Base-by-base conservation (phyloP, 306 rosid species). In the Cucurbita moschata region DNA sequence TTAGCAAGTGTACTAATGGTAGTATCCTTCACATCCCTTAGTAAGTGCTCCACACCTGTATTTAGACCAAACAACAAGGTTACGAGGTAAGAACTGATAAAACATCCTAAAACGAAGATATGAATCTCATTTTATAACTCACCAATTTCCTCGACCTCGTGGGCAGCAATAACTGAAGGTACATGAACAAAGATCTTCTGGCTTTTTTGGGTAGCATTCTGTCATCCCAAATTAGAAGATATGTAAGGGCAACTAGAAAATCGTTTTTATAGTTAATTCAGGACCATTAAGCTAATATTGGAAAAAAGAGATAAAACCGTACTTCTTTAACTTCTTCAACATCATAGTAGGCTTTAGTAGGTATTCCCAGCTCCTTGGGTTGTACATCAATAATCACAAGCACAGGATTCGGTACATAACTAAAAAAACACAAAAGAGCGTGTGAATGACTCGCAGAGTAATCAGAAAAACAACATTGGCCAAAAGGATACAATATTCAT, bases 201-300 rank as follows among this genome's bases (percentile, higher is more conserved):
- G 83, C 97, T 92, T 76, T 92, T 92, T 77, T 92, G 94, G 23
- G 97, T 92, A 39, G 96, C 97, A 83, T 92, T 89, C 97, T 87
- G 89, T 67, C 7, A 30, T 73, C 37, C 79, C 60, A 79, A 63
- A 43, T 59, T 15, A 74, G 30, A 70, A 30, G 47, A 50, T 70
- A 5, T 8, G 40, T 8, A 14, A 26, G 5, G 74, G 15, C 50
- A 72, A 19, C n/a, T 38, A 38, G 43, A 53, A 30, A 72, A 40
- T 40, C 1, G 12, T 38, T 18, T 71, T 43, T 16, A n/a, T n/a
- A 53, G 75, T 21, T 10, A 52, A 49, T 26, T 47, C 51, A 72
- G 52, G 54, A 52, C 26, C 39, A 72, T 3, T 13, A 10, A 38
- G 51, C 61, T 10, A 51, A 55, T 54, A 16, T 52, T 9, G 65